Evolutionary conservation across 257 asterid genomes (phyloP).

Genomic region (Lavandula angustifolia): DNA sequence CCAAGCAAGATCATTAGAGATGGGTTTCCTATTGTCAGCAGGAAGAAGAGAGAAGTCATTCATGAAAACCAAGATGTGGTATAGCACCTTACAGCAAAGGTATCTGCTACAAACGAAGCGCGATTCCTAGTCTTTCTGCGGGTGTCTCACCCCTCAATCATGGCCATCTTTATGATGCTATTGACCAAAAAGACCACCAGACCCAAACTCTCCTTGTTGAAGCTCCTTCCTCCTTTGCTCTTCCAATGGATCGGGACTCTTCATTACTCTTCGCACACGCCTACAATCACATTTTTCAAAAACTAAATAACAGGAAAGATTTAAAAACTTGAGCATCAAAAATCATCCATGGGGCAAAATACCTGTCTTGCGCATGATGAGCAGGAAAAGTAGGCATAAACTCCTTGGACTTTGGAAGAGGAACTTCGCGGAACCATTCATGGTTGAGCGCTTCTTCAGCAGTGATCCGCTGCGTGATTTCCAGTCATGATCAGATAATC

Average conservation of each 20-base stretch:
- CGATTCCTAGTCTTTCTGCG: conserved; percentile 43
- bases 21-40: conserved; percentile 33
- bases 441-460: conserved; percentile 82
- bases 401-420: conserved; percentile 80
- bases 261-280: conserved; percentile 59
- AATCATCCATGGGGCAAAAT: background rate
- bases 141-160: conserved; percentile 53
- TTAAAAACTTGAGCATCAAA: background rate
- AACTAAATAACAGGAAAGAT: background rate
- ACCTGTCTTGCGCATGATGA: conserved; percentile 86
- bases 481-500: conserved; percentile 14
- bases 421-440: conserved; percentile 83
- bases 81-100: conserved; percentile 46
- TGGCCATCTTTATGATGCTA: conserved; percentile 32
- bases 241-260: conserved; percentile 86
- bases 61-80: conserved; percentile 29
- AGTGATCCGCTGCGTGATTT: conserved; percentile 59
- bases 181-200: conserved; percentile 86
- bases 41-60: conserved; percentile 29
- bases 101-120: conserved; percentile 64
- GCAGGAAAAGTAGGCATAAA: conserved; percentile 91
- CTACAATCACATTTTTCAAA: conserved; percentile 35
- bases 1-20: conserved; percentile 41
- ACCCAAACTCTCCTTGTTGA: conserved; percentile 67
- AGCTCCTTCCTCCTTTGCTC: conserved; percentile 75